phyloP scores from a whole-genome alignment of 257 asterid genomes.

The Ajuga chamaepitys region DNA sequence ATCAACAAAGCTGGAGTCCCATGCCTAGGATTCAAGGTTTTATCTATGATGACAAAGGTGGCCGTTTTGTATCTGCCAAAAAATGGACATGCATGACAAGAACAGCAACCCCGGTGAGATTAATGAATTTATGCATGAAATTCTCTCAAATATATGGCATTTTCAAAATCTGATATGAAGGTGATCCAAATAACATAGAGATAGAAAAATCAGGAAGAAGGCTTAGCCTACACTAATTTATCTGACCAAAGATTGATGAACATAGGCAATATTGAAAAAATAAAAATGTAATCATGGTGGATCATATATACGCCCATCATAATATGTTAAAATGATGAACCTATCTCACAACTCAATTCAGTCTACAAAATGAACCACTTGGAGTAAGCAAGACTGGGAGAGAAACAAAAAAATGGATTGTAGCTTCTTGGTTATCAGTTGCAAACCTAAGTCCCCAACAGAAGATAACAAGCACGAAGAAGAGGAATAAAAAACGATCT shows the following conservation, averaged over 20 bases:
- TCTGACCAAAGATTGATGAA: slow-evolving; percentile 1
- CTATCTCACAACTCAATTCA: too few relatives aligned
- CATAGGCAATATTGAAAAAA: background rate
- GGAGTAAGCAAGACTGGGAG: too few relatives aligned
- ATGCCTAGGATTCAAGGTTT: slow-evolving; percentile 60
- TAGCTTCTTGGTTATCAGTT: too few relatives aligned
- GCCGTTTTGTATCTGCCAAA: slow-evolving; percentile 65
- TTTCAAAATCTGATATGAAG: background rate
- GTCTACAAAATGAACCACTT: too few relatives aligned
- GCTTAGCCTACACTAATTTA: background rate
- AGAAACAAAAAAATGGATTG: too few relatives aligned
- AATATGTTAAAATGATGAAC: too few relatives aligned
- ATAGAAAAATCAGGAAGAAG: background rate
- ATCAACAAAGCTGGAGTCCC: slow-evolving; percentile 68
- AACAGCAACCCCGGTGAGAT: background rate
- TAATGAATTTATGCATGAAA: slow-evolving; percentile 1
- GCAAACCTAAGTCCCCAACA: too few relatives aligned
- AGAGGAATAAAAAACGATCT: too few relatives aligned
- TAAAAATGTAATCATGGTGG: too few relatives aligned
- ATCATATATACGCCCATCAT: too few relatives aligned
- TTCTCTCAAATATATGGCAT: background rate
- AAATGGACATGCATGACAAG: slow-evolving; percentile 9
- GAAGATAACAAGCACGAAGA: too few relatives aligned
- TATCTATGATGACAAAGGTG: slow-evolving; percentile 56
- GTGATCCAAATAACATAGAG: background rate